Base-by-base conservation (phyloP, 129 eudicot species). In the Helianthus tuberosus region DNA sequence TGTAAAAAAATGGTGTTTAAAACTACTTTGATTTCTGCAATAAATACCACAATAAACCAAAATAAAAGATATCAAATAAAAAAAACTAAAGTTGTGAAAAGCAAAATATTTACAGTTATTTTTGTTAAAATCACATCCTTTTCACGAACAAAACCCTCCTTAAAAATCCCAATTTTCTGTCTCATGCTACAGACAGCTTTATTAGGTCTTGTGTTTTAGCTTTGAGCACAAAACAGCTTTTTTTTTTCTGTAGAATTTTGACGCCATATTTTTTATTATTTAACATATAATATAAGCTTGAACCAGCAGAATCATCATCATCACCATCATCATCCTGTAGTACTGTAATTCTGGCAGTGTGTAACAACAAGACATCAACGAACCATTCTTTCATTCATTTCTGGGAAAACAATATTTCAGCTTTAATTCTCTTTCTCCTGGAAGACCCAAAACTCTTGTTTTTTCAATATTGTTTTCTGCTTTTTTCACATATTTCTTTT, bases 221-320 rank as follows among this genome's bases (percentile, higher is more conserved):
- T 69, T 60, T 77, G 71, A 77, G 71, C 81, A 77, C 81, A 77
- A 77, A 77, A 69, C 76, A 69, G 71, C 81, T 61, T 77, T 77
- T 75, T 77, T 75, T 43, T 43, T 39, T 44, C 69, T 15, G 32
- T 50, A 61, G 14, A 61, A 63, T 48, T 60, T 77, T 77, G 81
- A 77, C 57, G 55, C 64, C 81, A 60, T 69, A 59, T 75, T 74
- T 74, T 2, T 9, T 64, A 38, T 50, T 35, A 11, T 61, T 69
- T 35, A 48, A 38, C 71, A 61, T 69, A 60, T 76, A 59, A 77
- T 38, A 69, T 49, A 72, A 78, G 58, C 73, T 79, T 35, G 8
- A 79, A 79, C 55, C 67, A 64, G 60, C 72, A 69, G 9, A 63
- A 77, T 75, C 77, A 66, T 27, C 69, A 73, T 75, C 73, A 68